Conservation (phyloP, 2,329 filamentous ascomycete species). For the Neophaeococcomyces aloes region DNA sequence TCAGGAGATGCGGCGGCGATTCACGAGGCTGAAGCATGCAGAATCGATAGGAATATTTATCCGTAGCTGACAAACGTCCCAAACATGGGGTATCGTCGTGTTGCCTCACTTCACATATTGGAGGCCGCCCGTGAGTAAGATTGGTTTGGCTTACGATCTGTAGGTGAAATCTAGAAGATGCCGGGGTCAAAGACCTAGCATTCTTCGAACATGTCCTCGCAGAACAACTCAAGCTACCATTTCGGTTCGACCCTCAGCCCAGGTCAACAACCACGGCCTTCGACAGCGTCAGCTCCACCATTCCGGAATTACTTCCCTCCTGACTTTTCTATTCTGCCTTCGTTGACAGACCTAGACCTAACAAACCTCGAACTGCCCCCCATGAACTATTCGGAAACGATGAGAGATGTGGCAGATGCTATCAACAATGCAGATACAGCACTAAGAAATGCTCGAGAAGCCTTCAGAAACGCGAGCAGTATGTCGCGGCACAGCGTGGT, state of each 20-base stretch:
- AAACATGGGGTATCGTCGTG: no score
- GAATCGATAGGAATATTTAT: no score
- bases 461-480: slow-evolving; percentile 13
- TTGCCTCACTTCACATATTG: no score
- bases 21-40: no score
- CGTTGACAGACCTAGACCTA: slow-evolving; percentile 8
- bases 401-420: slow-evolving; percentile 9
- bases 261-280: slow-evolving; percentile 10
- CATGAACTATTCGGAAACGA: slow-evolving; percentile 11
- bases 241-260: not conserved
- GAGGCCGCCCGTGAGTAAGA: no score
- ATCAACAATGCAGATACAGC: slow-evolving; percentile 18
- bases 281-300: slow-evolving; percentile 14
- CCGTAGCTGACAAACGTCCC: no score
- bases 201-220: not conserved
- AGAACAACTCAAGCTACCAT: not conserved
- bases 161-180: no score
- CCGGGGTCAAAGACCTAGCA: not conserved
- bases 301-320: slow-evolving; percentile 17
- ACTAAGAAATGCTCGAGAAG: slow-evolving; percentile 18
- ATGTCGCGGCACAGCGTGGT: slow-evolving; percentile 7
- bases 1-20: not conserved
- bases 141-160: no score
- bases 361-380: slow-evolving; percentile 8
- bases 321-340: slow-evolving; percentile 10